Base-by-base conservation (phyloP, 2,329 filamentous ascomycete genomes). In the Ilyonectria mors-panacis region DNA sequence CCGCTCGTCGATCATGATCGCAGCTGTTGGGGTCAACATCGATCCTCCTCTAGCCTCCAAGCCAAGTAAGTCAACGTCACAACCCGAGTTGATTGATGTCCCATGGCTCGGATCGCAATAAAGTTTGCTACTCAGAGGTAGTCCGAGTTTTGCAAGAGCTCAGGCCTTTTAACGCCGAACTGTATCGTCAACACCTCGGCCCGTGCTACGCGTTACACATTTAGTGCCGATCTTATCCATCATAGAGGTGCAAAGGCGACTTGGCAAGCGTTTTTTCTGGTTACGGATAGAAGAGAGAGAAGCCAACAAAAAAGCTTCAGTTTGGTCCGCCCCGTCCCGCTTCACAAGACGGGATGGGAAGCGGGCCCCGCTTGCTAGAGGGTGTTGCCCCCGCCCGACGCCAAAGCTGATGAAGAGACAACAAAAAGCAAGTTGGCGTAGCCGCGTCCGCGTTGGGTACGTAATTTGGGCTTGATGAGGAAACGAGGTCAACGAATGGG, bases 371-470 rank as follows among this genome's bases (percentile, higher is more conserved):
- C 65, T 47, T 39, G 12, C 60, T 56, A 64, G 45, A n/a, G 39
- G 53, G 53, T 45, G 48, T 42, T 48, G 37, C 53, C 61, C 63
- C 63, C 60, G 59, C 58, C 17, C 19, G 42, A 57, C 48, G 30
- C 10, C 15, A n/a, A 50, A 50, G 62, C 21, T 28, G 45, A 45
- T 68, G 65, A 73, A 70, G 70, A 74, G 71, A 70, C 65, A 74
- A 67, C 59, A 72, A 69, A 73, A 72, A 70, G 67, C 65, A 74
- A 73, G 56, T 47, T 26, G 21, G 26, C 5, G 2, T 42, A 13
- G 39, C n/a, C 55, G 59, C 57, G 55, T 53, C 62, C 44, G 28
- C 47, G 7, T 19, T 44, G 28, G 15, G 50, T 68, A 66, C 69
- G 65, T 68, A 72, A 75, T 64, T 59, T n/a, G 33, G 15, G 37